Evolutionary conservation across 495 filamentous ascomycete species (phyloP).

Genomic region (Aspergillus wentii): DNA sequence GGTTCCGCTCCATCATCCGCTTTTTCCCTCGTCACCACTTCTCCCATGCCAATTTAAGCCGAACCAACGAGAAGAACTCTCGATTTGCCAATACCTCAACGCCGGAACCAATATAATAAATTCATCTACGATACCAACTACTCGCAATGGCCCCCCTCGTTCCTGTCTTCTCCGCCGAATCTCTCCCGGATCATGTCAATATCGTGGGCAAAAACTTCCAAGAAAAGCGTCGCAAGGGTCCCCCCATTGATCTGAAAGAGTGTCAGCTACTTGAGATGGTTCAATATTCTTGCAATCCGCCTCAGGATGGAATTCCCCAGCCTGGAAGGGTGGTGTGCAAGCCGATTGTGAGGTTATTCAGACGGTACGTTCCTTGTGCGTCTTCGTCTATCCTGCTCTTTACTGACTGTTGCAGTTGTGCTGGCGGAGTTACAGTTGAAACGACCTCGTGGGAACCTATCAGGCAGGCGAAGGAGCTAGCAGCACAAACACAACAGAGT

Average conservation of each 20-base stretch:
- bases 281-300: slow-evolving; percentile 72
- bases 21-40: too few relatives aligned
- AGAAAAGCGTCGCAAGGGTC: slow-evolving; percentile 40
- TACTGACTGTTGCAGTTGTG: slow-evolving; percentile 54
- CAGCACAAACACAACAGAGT: too few relatives aligned
- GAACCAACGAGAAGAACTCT: not conserved
- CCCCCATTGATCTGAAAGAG: slow-evolving; percentile 51
- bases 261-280: slow-evolving; percentile 74
- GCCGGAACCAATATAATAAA: too few relatives aligned
- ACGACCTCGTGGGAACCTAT: slow-evolving; percentile 72
- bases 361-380: slow-evolving; percentile 53
- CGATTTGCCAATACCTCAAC: too few relatives aligned
- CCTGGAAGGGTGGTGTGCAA: slow-evolving; percentile 61
- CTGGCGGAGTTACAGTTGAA: slow-evolving; percentile 71
- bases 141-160: slow-evolving; percentile 44
- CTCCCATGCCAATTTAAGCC: too few relatives aligned
- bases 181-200: slow-evolving; percentile 39
- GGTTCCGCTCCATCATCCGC: too few relatives aligned
- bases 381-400: not conserved
- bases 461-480: slow-evolving; percentile 22
- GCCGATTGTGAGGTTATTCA: slow-evolving; percentile 72
- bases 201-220: slow-evolving; percentile 35
- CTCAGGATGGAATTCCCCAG: slow-evolving; percentile 48
- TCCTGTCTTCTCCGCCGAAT: slow-evolving; percentile 32
- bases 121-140: too few relatives aligned